phyloP scores from a whole-genome alignment of 208 protist genomes.

The Leishmania gerbilli region DNA sequence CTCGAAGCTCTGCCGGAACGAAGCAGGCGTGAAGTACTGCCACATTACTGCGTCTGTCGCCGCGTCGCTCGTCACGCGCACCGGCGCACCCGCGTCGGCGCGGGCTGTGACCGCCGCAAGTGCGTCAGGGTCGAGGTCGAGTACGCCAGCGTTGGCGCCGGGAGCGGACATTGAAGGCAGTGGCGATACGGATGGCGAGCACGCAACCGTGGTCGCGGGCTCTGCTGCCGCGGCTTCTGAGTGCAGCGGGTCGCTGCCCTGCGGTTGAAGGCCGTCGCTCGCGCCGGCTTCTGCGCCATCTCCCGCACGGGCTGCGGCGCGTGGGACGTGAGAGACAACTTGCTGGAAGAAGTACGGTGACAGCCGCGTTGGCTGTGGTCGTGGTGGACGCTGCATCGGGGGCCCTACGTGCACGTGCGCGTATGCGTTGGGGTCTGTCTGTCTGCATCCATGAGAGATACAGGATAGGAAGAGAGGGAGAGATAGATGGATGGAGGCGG shows the following conservation, averaged over 20 bases:
- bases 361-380: slow-evolving; percentile 41
- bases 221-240: neutral
- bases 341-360: slow-evolving; percentile 72
- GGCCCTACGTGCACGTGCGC: neutral
- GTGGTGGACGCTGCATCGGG: slow-evolving; percentile 17
- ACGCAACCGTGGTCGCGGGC: neutral
- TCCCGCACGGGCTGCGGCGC: neutral
- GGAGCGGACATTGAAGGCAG: neutral
- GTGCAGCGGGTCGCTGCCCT: neutral
- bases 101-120: neutral
- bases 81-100: slow-evolving; percentile 4
- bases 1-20: slow-evolving; percentile 20
- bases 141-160: neutral
- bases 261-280: neutral
- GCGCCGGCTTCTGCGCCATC: neutral
- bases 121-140: neutral
- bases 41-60: slow-evolving; percentile 33
- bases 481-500: neutral
- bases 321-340: slow-evolving; percentile 18
- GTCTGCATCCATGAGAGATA: slow-evolving; percentile 2
- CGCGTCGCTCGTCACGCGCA: slow-evolving; percentile 14
- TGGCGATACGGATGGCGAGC: neutral
- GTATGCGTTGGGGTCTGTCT: neutral
- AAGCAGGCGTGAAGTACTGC: slow-evolving; percentile 36
- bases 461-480: slow-evolving; percentile 4